Evolutionary conservation across 345 rosid species (phyloP), one percentile per base, ranked within the genome.

Genomic region (Populus simonii): DNA sequence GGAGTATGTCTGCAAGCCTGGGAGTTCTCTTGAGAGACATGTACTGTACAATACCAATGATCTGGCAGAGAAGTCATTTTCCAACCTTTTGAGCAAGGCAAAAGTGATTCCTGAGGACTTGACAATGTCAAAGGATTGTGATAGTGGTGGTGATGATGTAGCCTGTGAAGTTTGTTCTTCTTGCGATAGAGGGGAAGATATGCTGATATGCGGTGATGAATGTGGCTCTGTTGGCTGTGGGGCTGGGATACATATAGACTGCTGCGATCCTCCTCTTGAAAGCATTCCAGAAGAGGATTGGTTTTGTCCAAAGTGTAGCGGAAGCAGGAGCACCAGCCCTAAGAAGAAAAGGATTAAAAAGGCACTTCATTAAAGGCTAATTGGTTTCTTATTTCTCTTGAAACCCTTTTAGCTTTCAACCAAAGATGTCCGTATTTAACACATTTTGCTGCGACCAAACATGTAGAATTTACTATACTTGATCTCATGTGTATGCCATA

Each of bases 1-100:
- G 74, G 99, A 96, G 85, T 92, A 91, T 63, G 95, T 94, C 10
- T 96, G 99, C 87, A 96, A 94, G 80, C 91, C 97, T 17, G 97
- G 99, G 18, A 89, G 88, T 69, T 74, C 98, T 39, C 93, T 96
- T 20, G 97, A 94, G 61, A 89, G 82, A 73, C 94, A 96, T 69
- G 97, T 94, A 22, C 89, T 92, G 25, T 94, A 88, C 83, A 86
- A 87, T 67, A 91, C 97, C 7, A 87, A 85, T 70, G 81, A 87
- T 55, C 94, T 92, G 97, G 99, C 96, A 4, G 92, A 90, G 83
- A 88, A 83, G 62, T 94, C 99, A 0, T 87, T 85, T 13, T 78
- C 80, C 11, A 86, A 89, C 71, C 47, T 90, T 74, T 84, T 74
- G 79, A 85, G 76, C 38, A 87, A 72, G 69, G 88, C 87, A 0